Base-by-base conservation (phyloP, 169 alveolate species). In the Eimeria falciformis region DNA sequence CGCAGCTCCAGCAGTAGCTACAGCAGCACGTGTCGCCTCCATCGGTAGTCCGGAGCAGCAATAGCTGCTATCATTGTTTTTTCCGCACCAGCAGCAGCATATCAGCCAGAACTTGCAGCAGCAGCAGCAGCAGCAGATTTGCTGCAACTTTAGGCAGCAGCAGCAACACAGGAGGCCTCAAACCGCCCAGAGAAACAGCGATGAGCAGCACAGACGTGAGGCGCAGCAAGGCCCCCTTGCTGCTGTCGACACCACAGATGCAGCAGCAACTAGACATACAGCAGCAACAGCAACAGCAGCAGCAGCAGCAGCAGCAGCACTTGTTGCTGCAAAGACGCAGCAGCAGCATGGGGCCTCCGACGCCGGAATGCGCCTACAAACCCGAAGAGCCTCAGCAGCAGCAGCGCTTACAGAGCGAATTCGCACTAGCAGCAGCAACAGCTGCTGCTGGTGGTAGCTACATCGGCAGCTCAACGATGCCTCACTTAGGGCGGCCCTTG, bases 221-320 rank as follows among this genome's bases (percentile, higher is more conserved):
- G 66, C 85, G 85, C 85, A 75, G 85, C 85, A 75, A 65, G 45
- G 85, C 85, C 66, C 46, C 85, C 29, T 27, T 45, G 43, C 65
- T 40, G 58, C 85, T 75, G 45, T 47, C 85, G 12, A 4, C 65
- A 14, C 56, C 58, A 21, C 43, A 40, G 66, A 58, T 43, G 85
- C 85, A 45, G 23, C 83, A 33, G 40, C 66, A 43, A 18, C 85
- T 7, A 21, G 47, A 25, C 27, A 37, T n/a, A 12, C 58, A 18
- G 65, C 85, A 75, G 58, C 85, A 23, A 45, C 66, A 75, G 46
- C 85, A 75, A 43, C 85, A 43, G 43, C 40, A 27, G 29, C 45
- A 40, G 85, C 85, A 75, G 73, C 73, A 7, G 7, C 62, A 50
- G 62, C 62, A 50, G 62, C 62, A 50, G 62, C 62, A 50, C n/a